Conservation (phyloP, 2,329 filamentous ascomycete genomes). For the Blastomyces emzantsi region DNA sequence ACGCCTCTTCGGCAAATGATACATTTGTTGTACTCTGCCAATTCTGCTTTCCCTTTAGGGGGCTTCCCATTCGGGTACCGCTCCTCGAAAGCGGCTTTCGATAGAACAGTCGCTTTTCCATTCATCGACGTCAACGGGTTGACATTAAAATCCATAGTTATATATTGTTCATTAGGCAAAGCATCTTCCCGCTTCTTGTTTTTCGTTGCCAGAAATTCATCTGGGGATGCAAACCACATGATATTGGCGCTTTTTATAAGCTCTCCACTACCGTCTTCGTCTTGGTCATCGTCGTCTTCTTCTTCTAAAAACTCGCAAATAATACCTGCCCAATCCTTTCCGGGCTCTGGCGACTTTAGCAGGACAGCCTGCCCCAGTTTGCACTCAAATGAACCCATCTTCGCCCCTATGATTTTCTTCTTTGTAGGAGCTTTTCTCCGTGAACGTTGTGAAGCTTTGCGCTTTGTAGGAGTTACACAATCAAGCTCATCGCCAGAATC, state of each 20-base stretch:
- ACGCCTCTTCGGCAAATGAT: constrained; percentile 87
- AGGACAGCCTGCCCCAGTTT: constrained; percentile 73
- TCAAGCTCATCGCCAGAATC: constrained; percentile 14
- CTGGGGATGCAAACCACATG: constrained; percentile 84
- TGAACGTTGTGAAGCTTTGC: constrained; percentile 16
- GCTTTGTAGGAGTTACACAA: constrained; percentile 8
- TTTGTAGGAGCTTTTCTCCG: constrained; percentile 22
- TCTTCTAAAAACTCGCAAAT: constrained; percentile 72
- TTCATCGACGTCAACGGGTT: constrained; percentile 86
- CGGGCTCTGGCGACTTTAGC: constrained; percentile 75
- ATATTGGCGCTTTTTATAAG: constrained; percentile 67
- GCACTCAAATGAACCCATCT: constrained; percentile 73
- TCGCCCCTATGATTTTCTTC: constrained; percentile 63
- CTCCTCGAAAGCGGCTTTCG: constrained; percentile 56
- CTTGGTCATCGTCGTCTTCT: constrained; percentile 61
- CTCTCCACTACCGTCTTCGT: constrained; percentile 49
- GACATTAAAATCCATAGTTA: constrained; percentile 76
- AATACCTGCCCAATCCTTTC: constrained; percentile 87
- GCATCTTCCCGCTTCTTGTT: constrained; percentile 74
- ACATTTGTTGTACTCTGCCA: constrained; percentile 69
- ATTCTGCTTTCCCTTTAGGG: constrained; percentile 50
- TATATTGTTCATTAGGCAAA: constrained; percentile 81
- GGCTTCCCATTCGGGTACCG: constrained; percentile 67
- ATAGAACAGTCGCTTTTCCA: constrained; percentile 75
- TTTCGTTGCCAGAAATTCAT: constrained; percentile 78